phyloP scores from a whole-genome alignment of 495 filamentous ascomycete species.

The Polyplosphaeria fusca region DNA sequence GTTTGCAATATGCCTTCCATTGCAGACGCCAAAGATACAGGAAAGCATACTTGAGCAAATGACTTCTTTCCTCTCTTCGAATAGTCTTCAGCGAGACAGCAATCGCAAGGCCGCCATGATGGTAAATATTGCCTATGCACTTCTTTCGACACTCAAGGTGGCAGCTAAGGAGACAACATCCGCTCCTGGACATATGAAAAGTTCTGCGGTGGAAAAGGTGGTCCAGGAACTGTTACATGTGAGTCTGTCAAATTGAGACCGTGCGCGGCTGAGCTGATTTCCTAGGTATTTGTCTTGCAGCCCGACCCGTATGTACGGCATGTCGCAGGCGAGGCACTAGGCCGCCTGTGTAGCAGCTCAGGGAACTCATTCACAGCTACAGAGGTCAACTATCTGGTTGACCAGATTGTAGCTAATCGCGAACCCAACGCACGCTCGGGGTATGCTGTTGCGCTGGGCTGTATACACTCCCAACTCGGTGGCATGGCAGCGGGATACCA shows the following conservation, averaged over 20 bases:
- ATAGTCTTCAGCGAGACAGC: constrained; percentile 75
- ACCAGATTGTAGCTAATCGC: constrained; percentile 87
- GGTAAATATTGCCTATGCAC: constrained; percentile 81
- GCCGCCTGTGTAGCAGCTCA: constrained; percentile 80
- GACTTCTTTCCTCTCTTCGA: constrained; percentile 76
- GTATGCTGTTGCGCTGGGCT: constrained; percentile 88
- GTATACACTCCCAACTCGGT: constrained; percentile 90
- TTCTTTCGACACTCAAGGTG: constrained; percentile 77
- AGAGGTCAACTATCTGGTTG: constrained; percentile 87
- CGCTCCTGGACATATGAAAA: constrained; percentile 68
- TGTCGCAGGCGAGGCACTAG: constrained; percentile 83
- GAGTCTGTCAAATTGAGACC: constrained; percentile 31
- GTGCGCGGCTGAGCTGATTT: too few species aligned
- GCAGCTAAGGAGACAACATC: constrained; percentile 74
- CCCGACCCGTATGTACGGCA: constrained; percentile 80
- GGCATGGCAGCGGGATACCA: constrained; percentile 99
- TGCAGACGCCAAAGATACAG: constrained; percentile 86
- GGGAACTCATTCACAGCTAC: constrained; percentile 85
- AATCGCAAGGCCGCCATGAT: constrained; percentile 85
- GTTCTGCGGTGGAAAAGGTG: constrained; percentile 74
- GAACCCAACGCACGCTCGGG: constrained; percentile 91
- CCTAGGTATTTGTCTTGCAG: constrained; percentile 69
- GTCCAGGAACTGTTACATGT: constrained; percentile 79
- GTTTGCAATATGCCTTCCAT: constrained; percentile 83
- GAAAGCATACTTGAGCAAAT: constrained; percentile 94